phyloP scores from a whole-genome alignment of 2,329 filamentous ascomycete species.

The Alternaria angustiovoidea region DNA sequence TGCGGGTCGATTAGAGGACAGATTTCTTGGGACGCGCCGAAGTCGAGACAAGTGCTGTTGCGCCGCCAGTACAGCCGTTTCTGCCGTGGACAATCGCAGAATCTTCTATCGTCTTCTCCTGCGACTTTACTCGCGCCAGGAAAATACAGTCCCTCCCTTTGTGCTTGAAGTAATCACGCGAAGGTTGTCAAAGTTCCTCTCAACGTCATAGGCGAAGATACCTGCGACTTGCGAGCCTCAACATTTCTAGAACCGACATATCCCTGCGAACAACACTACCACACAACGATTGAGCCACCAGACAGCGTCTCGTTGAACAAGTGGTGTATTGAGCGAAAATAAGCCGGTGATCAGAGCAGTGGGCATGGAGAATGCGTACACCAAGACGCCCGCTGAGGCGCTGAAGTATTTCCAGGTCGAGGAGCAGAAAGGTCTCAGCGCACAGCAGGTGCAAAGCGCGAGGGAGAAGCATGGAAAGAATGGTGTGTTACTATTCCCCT shows the following conservation, averaged over 20 bases:
- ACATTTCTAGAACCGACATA: slow-evolving; percentile 6
- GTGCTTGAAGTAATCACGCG: not conserved
- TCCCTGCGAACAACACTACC: slow-evolving; percentile 4
- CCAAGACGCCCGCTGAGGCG: slow-evolving; percentile 58
- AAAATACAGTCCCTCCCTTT: slow-evolving; percentile 7
- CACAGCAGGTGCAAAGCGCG: slow-evolving; percentile 56
- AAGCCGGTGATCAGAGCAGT: slow-evolving; percentile 13
- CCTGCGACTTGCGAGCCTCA: not conserved
- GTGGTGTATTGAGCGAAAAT: slow-evolving; percentile 3
- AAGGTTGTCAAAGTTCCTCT: not conserved
- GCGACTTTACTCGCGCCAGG: slow-evolving; percentile 3
- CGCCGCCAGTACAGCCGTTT: slow-evolving; percentile 16
- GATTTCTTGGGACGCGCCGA: slow-evolving; percentile 18
- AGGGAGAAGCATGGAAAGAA: slow-evolving; percentile 63
- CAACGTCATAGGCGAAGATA: slow-evolving; percentile 12
- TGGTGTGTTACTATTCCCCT: slow-evolving; percentile 50
- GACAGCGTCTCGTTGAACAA: not conserved
- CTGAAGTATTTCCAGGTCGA: slow-evolving; percentile 62
- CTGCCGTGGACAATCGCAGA: slow-evolving; percentile 13
- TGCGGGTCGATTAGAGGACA: slow-evolving; percentile 21
- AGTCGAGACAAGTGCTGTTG: slow-evolving; percentile 19
- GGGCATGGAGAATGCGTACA: slow-evolving; percentile 64
- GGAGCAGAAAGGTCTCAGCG: slow-evolving; percentile 60
- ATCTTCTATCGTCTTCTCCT: slow-evolving; percentile 14
- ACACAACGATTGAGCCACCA: slow-evolving; percentile 4